A percentile compares a stretch with the other conserved stretches of the same genome.
These are phyloP conservation scores for Gigaspora rosea DNA, from an alignment of 192 early-diverging fungal genomes.

Conservation along the genomic window DNA sequence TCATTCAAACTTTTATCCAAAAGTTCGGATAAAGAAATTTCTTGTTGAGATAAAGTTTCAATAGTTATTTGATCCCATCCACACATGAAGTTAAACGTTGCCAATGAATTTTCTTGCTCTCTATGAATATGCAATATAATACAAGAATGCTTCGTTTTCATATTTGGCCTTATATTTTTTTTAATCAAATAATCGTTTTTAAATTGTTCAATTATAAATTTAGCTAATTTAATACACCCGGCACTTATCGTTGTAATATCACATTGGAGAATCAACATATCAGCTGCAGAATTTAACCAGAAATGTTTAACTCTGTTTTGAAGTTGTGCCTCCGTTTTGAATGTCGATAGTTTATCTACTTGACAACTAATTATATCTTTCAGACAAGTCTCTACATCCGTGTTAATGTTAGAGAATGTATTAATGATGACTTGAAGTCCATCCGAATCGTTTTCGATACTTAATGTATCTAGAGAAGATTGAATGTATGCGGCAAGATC, in stretches of 20 bases:
- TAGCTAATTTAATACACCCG: conserved; percentile 33
- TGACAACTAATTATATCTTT: neutral
- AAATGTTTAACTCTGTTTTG: conserved; percentile 28
- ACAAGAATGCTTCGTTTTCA: conserved; percentile 28
- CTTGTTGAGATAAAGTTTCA: conserved; percentile 14
- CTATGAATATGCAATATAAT: conserved; percentile 32
- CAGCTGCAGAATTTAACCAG: conserved; percentile 18
- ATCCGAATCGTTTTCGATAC: neutral
- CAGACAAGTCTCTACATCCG: conserved; percentile 21
- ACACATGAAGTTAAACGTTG: conserved; percentile 31
- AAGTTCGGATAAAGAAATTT: conserved; percentile 25
- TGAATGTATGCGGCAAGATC: conserved; percentile 21
- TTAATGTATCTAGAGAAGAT: neutral
- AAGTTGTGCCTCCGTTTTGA: conserved; percentile 32
- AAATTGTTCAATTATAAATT: conserved; percentile 33
- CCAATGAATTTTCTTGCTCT: neutral
- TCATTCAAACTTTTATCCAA: conserved; percentile 20
- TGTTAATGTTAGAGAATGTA: conserved; percentile 36
- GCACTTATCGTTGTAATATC: conserved; percentile 20
- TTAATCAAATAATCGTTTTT: conserved; percentile 25
- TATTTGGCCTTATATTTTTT: neutral
- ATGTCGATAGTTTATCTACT: conserved; percentile 29
- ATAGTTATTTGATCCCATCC: conserved; percentile 35
- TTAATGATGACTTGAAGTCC: conserved; percentile 24
- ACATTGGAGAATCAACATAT: conserved; percentile 33